A percentile compares a stretch with the other conserved stretches of the same genome.
Evolutionary conservation across 805 yeast genomes (phyloP).

Genomic region (Brettanomyces nanus): DNA sequence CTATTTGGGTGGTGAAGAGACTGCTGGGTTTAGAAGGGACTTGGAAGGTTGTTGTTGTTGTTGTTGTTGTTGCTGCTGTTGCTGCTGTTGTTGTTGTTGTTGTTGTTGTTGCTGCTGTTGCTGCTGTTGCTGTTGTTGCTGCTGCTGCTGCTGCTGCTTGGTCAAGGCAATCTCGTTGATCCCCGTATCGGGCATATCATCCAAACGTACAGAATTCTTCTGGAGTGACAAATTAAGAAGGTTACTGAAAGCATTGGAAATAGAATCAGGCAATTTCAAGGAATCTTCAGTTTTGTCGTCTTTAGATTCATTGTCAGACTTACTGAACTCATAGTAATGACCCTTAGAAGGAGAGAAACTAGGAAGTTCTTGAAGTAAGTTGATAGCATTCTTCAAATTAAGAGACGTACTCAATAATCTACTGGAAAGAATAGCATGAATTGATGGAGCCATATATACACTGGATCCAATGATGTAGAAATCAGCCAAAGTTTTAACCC

Average conservation of each 20-base stretch:
- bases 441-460: constrained; percentile 81
- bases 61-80: too few species aligned
- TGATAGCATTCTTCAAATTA: constrained; percentile 38
- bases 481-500: constrained; percentile 53
- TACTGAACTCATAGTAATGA: constrained; percentile 31
- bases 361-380: constrained; percentile 38
- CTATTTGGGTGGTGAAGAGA: too few species aligned
- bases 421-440: constrained; percentile 64
- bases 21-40: too few species aligned
- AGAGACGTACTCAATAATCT: constrained; percentile 48
- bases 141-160: constrained; percentile 2
- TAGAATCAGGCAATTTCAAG: constrained; percentile 13
- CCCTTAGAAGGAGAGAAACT: constrained; percentile 56
- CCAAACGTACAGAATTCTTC: constrained; percentile 18
- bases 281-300: not conserved
- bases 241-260: constrained; percentile 24
- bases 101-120: too few species aligned
- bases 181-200: constrained; percentile 15
- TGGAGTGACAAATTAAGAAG: constrained; percentile 21
- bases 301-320: not conserved
- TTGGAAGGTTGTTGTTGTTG: too few species aligned
- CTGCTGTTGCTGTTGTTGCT: not conserved
- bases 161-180: not conserved
- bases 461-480: constrained; percentile 89
- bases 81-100: too few species aligned